phyloP scores from a whole-genome alignment of 768 basidiomycete species.

The Amanita muscaria region DNA sequence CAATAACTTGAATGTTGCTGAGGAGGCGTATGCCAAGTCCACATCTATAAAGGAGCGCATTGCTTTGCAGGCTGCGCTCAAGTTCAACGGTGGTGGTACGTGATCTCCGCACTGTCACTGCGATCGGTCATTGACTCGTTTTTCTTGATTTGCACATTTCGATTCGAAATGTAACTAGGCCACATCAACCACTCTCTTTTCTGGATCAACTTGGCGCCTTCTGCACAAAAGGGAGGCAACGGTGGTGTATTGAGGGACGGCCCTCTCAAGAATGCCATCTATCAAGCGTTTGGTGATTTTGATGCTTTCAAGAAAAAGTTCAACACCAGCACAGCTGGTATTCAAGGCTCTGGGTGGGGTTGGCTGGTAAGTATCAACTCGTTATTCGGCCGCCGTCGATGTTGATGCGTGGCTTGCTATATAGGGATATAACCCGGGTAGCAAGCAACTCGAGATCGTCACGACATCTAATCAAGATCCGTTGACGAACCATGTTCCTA shows the following conservation, averaged over 20 bases:
- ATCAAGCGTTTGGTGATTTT: conserved; percentile 53
- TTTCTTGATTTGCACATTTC: no score
- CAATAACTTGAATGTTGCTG: conserved; percentile 85
- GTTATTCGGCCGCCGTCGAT: background rate
- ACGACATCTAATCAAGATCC: conserved; percentile 98
- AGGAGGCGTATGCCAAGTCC: conserved; percentile 62
- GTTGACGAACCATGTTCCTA: conserved; percentile 61
- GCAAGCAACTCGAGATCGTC: conserved; percentile 70
- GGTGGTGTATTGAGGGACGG: conserved; percentile 57
- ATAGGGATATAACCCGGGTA: conserved; percentile 62
- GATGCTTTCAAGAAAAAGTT: conserved; percentile 73
- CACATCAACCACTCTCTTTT: conserved; percentile 95
- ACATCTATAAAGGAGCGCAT: conserved; percentile 71
- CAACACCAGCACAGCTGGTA: conserved; percentile 75
- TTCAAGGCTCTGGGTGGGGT: conserved; percentile 95
- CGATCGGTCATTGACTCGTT: background rate
- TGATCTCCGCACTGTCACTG: conserved; percentile 3
- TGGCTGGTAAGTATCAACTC: conserved; percentile 67
- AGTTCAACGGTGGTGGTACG: conserved; percentile 94
- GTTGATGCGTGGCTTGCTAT: conserved; percentile 1
- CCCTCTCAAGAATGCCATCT: conserved; percentile 59
- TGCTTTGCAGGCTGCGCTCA: conserved; percentile 82
- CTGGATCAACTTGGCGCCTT: conserved; percentile 88
- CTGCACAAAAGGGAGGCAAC: conserved; percentile 37
- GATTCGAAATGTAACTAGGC: conserved; percentile 33